Percentiles rank a stretch among this genome's conserved stretches.
Conservation (phyloP, 2,329 filamentous ascomycete genomes). For the Hymenoscyphus fraxineus region DNA sequence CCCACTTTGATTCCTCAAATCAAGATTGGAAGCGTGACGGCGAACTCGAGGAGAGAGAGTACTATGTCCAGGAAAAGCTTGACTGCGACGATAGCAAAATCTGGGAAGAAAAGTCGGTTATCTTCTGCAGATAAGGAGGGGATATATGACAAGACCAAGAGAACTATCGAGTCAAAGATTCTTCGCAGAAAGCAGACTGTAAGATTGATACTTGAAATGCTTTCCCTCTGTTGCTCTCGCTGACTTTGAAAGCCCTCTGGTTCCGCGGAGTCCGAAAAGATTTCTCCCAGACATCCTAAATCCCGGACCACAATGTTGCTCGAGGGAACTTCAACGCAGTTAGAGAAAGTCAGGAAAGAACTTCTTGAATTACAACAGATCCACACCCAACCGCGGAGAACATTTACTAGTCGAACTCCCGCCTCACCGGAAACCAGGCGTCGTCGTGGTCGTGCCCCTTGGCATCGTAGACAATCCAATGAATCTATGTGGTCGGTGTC, state of each 20-base stretch:
- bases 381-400: background rate
- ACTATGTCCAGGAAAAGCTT: background rate
- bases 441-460: slow-evolving; percentile 32
- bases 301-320: slow-evolving; percentile 29
- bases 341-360: slow-evolving; percentile 17
- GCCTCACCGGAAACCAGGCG: slow-evolving; percentile 17
- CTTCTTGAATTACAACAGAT: background rate
- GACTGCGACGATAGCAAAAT: background rate
- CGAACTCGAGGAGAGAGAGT: background rate
- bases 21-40: slow-evolving; percentile 7
- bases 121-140: slow-evolving; percentile 15
- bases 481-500: slow-evolving; percentile 30
- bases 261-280: background rate
- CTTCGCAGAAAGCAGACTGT: slow-evolving; percentile 18
- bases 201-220: slow-evolving; percentile 5
- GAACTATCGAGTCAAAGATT: slow-evolving; percentile 15
- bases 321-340: slow-evolving; percentile 24
- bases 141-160: slow-evolving; percentile 27
- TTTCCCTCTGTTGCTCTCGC: background rate
- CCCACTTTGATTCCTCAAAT: slow-evolving; percentile 9
- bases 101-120: background rate
- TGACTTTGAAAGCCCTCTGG: slow-evolving; percentile 3
- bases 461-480: slow-evolving; percentile 31
- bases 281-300: background rate
- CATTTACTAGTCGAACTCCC: slow-evolving; percentile 7